Evolutionary conservation across 2,329 filamentous ascomycete species (phyloP).

Genomic region (Cladosporium phlei): DNA sequence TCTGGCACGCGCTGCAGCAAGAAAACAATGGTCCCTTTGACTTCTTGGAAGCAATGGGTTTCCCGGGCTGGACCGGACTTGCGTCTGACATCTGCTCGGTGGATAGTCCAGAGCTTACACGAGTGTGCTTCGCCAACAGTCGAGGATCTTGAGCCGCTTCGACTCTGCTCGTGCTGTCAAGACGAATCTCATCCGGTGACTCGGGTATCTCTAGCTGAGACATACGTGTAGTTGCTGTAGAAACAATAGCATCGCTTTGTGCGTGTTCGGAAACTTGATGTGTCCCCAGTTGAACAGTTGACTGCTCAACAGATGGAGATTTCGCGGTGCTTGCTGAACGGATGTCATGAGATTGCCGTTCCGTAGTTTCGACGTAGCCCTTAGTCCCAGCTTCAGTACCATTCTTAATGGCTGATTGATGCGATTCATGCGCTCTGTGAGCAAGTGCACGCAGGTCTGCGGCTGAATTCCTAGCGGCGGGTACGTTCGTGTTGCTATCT

Average conservation of each 20-base stretch:
- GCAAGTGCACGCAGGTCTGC: conserved; percentile 1
- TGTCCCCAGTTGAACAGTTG: too few relatives aligned
- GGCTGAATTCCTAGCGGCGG: conserved; percentile 3
- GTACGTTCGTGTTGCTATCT: background rate
- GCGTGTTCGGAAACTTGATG: background rate
- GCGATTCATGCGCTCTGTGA: background rate
- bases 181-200: conserved; percentile 4
- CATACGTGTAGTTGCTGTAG: background rate
- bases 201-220: conserved; percentile 1
- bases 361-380: too few relatives aligned
- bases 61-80: background rate
- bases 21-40: background rate
- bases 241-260: background rate
- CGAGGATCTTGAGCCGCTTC: background rate
- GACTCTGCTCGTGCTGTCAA: too few relatives aligned
- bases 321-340: background rate
- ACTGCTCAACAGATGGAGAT: background rate
- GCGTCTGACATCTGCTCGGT: background rate
- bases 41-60: background rate
- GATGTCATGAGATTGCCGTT: background rate
- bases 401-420: background rate
- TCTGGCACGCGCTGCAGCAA: background rate
- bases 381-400: background rate
- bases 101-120: too few relatives aligned
- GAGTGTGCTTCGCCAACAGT: background rate